Base-by-base conservation (phyloP, 495 filamentous ascomycete species). In the Lasiosphaeria miniovina region DNA sequence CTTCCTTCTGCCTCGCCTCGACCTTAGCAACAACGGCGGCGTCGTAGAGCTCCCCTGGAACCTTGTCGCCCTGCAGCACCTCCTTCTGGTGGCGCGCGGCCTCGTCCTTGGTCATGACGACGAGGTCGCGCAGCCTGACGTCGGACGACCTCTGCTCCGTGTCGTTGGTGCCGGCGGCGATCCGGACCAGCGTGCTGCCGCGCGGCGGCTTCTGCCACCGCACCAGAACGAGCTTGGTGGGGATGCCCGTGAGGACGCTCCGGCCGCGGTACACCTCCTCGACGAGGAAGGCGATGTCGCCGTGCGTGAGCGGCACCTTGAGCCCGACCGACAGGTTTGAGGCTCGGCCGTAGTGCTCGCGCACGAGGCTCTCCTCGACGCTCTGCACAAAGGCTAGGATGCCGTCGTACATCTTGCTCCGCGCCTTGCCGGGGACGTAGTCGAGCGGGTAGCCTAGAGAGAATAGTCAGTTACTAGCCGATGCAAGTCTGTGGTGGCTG, bases 41-140 rank as follows among this genome's bases (percentile, higher is more conserved):
- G 58, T 86, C 83, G 68, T 96, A 97, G 41, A 96, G 49, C 7
- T 93, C 86, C 68, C 90, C 86, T 9, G 80, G 80, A 12, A 53
- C 77, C 78, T 87, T 89, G 5, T 76, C 79, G 1, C 81, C 90
- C 61, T 80, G 84, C n/a, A 98, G 71, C 14, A 96, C 83, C 66
- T 90, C 83, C 61, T 84, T 86, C 68, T 93, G 89, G 68, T 98
- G 94, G 55, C 79, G 78, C 10, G 80, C 76, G n/a, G 86, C 88
- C 70, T 98, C 94, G 60, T 98, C 93, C 72, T 94, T 97, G 7
- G 95, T 98, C 91, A 99, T 91, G 65, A 90, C 90, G 4, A 98
- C 94, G 38, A 99, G 71, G 35, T 96, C 87, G 32, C 80, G 80
- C 56, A 92, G 68, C 49, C 78, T 69, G 8, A 96, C 59, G 17